Base-by-base conservation (phyloP, 2,329 filamentous ascomycete species). In the Hymenoscyphus infarciens region DNA sequence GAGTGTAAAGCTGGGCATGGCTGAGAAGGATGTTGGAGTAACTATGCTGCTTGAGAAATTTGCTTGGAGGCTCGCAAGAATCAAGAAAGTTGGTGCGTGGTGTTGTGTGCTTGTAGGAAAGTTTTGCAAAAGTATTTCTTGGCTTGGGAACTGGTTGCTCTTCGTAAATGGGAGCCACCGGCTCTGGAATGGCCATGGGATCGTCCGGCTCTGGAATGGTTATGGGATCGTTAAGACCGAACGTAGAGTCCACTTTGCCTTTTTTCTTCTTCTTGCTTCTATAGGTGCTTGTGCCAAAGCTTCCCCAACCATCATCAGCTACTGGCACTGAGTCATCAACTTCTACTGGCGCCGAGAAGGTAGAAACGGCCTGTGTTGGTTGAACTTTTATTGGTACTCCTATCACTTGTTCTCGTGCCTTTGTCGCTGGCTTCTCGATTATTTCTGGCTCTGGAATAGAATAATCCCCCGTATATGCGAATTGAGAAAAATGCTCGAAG, bases 381-480 rank as follows among this genome's bases (percentile, higher is more conserved):
- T 27, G 25, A 27, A 27, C 25, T 27, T 27, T 2, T 27, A 27
- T 27, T 27, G 25, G 25, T 27, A 27, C 25, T 27, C 25, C 25
- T 27, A 27, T 27, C 25, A 27, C 25, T 27, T 27, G 25, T 27
- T 7, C 42, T 7, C 6, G 15, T 22, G 15, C 49, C 19, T 29
- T n/a, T 5, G 3, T 5, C 49, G 5, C 49, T 29, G 6, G 7
- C 49, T 53, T n/a, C 49, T 27, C 22, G 4, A 22, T 29, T 5
- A 7, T 10, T 54, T 56, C 27, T 16, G 58, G 39, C 42, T 63
- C 57, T 1, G 67, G 64, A 15, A 69, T 57, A 5, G 62, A 59
- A 45, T 70, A 70, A 31, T 70, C 67, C 2, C 64, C 65, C 1
- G 63, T 69, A 59, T 70, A 70, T 27, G 68, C 69, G 61, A 69